Conservation (phyloP, 768 basidiomycete genomes). For the Kockovaella imperatae region DNA sequence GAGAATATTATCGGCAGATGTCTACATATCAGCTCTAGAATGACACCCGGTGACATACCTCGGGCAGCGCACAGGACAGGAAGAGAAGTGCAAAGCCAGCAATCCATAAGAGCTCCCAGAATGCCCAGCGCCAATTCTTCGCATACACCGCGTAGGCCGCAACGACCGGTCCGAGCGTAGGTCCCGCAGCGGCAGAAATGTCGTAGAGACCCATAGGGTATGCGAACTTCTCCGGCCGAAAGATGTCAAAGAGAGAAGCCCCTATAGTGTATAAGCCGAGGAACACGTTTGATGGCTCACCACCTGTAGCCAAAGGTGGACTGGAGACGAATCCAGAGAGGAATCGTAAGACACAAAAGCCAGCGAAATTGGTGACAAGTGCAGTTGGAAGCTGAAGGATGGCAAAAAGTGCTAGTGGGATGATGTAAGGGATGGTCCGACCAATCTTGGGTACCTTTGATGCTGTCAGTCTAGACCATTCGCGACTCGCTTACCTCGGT, state of each 20-base stretch:
- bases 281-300: constrained; percentile 1
- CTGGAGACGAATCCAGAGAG: constrained; percentile 30
- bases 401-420: constrained; percentile 21
- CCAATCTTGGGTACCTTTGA: constrained; percentile 28
- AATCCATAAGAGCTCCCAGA: constrained; percentile 25
- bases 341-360: constrained; percentile 22
- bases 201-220: constrained; percentile 28
- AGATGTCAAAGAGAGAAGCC: constrained; percentile 29
- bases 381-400: constrained; percentile 19
- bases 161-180: constrained; percentile 24
- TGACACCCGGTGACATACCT: neutral
- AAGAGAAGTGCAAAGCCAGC: constrained; percentile 17
- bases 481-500: no score
- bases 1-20: constrained; percentile 23
- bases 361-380: constrained; percentile 20
- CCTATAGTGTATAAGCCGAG: neutral
- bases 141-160: constrained; percentile 20
- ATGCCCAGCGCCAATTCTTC: constrained; percentile 27
- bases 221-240: constrained; percentile 16
- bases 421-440: constrained; percentile 23
- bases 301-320: constrained; percentile 30
- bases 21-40: constrained; percentile 2
- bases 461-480: no score
- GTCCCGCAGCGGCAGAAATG: constrained; percentile 25
- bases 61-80: constrained; percentile 11